Conservation (phyloP, 2,329 filamentous ascomycete genomes). For the Westerdykella ornata region DNA sequence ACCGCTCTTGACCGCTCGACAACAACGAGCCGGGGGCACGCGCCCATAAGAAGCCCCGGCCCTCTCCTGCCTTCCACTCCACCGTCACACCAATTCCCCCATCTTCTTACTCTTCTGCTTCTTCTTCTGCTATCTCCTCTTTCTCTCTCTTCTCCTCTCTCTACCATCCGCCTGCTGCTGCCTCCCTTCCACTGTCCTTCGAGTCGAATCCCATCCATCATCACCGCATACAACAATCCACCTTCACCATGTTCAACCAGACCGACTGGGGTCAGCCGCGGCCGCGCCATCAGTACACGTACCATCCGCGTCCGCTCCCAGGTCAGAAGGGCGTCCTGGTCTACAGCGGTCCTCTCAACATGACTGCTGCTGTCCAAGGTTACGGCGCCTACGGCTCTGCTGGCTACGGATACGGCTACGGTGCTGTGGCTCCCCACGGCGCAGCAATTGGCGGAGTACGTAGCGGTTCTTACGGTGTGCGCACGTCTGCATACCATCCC, state of each 20-base stretch:
- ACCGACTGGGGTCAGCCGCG: conserved; percentile 19
- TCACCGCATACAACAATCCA: background rate
- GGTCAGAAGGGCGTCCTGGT: conserved; percentile 6
- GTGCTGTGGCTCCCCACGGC: background rate
- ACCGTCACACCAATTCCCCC: too few species aligned
- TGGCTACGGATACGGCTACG: conserved; percentile 11
- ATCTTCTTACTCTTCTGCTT: conserved; percentile 8
- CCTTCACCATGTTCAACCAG: conserved; percentile 1
- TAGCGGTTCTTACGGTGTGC: background rate
- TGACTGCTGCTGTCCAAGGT: background rate
- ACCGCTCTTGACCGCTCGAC: background rate
- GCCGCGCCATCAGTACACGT: conserved; percentile 29
- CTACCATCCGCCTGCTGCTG: background rate
- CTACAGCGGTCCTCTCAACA: background rate
- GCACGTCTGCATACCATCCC: background rate
- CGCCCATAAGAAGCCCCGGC: background rate
- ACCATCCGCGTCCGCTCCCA: conserved; percentile 24
- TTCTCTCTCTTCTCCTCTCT: conserved; percentile 5
- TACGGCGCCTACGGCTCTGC: conserved; percentile 4
- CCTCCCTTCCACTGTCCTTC: conserved; percentile 1
- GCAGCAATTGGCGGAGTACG: background rate
- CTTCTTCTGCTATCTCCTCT: conserved; percentile 8
- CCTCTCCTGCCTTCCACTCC: background rate
- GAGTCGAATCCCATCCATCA: background rate
- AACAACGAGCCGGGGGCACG: background rate